These are phyloP conservation scores for Mesembryanthemum crystallinum DNA, from an alignment of 148 eudicot species.

Conservation along the genomic window DNA sequence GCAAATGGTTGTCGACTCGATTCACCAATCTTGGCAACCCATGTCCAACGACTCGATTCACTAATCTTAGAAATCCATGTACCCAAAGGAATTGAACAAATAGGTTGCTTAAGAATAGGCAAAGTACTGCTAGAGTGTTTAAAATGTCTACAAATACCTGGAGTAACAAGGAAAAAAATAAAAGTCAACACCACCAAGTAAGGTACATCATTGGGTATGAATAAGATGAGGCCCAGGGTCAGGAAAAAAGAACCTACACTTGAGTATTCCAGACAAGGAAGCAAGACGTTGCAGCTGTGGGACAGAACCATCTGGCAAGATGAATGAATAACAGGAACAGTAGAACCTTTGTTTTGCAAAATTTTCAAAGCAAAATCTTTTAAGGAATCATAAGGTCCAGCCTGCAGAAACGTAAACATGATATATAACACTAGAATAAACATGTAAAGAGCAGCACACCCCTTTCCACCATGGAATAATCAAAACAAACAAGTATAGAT, in stretches of 20 bases:
- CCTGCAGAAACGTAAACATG: slow-evolving; percentile 36
- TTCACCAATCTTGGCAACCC: too few species aligned
- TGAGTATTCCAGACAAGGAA: slow-evolving; percentile 74
- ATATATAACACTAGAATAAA: neutral
- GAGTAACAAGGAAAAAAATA: slow-evolving; percentile 26
- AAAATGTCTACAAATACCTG: slow-evolving; percentile 92
- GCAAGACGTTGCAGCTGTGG: slow-evolving; percentile 83
- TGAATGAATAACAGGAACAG: slow-evolving; percentile 73
- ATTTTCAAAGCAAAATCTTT: slow-evolving; percentile 74
- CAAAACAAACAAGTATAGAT: neutral
- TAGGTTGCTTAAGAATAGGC: slow-evolving; percentile 89
- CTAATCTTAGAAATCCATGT: slow-evolving; percentile 94
- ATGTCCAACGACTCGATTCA: too few species aligned
- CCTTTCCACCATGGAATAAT: neutral
- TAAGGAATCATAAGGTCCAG: slow-evolving; percentile 69
- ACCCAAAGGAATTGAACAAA: slow-evolving; percentile 75
- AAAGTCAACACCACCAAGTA: slow-evolving; percentile 6
- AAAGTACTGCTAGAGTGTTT: slow-evolving; percentile 69
- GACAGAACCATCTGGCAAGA: slow-evolving; percentile 65
- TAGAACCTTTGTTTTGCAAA: slow-evolving; percentile 67
- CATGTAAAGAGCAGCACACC: neutral
- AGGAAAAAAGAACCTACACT: slow-evolving; percentile 54
- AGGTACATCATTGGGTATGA: neutral
- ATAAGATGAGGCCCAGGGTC: too few species aligned
- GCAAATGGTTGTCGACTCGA: slow-evolving; percentile 66